Conservation (phyloP, 257 asterid genomes). For the Sherardia arvensis region DNA sequence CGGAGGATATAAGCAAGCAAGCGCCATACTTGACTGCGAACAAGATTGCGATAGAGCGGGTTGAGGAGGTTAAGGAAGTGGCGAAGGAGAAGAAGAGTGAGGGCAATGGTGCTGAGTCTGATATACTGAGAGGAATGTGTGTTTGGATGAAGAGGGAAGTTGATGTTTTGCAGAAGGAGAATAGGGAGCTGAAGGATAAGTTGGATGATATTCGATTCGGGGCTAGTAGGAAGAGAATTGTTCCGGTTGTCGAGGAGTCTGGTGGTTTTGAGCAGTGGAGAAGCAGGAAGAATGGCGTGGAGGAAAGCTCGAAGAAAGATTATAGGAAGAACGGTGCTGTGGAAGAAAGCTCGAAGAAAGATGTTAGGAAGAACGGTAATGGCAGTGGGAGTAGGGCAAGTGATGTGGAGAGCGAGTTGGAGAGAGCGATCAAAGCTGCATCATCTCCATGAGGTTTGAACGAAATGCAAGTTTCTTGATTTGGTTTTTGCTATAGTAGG, state of each 20-base stretch:
- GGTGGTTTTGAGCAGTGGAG: conserved; percentile 58
- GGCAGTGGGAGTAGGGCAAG: conserved; percentile 15
- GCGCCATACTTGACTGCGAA: conserved; percentile 59
- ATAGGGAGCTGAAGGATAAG: conserved; percentile 49
- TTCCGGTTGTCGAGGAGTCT: conserved; percentile 28
- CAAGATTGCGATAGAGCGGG: conserved; percentile 53
- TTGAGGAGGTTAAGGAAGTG: conserved; percentile 36
- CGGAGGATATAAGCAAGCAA: conserved; percentile 35
- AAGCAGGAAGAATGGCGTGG: conserved; percentile 32
- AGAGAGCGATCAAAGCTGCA: conserved; percentile 80
- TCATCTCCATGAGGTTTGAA: conserved; percentile 29
- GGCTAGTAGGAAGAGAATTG: conserved; percentile 23
- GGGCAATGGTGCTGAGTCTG: conserved; percentile 36
- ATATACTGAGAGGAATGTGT: conserved; percentile 52
- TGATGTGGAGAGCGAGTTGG: conserved; percentile 77
- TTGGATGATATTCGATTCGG: conserved; percentile 47
- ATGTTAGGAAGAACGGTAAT: not conserved
- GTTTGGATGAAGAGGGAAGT: conserved; percentile 73
- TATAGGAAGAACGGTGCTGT: conserved; percentile 37
- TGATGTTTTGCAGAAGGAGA: conserved; percentile 47
- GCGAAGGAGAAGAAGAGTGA: conserved; percentile 23
- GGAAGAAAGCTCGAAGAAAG: not conserved
- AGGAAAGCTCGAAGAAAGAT: conserved; percentile 34
- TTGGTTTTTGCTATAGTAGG: not conserved
- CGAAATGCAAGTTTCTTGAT: conserved; percentile 3